Evolutionary conservation across 352 stramenopile genomes (phyloP).

Genomic region (Aphanomyces invadans): DNA sequence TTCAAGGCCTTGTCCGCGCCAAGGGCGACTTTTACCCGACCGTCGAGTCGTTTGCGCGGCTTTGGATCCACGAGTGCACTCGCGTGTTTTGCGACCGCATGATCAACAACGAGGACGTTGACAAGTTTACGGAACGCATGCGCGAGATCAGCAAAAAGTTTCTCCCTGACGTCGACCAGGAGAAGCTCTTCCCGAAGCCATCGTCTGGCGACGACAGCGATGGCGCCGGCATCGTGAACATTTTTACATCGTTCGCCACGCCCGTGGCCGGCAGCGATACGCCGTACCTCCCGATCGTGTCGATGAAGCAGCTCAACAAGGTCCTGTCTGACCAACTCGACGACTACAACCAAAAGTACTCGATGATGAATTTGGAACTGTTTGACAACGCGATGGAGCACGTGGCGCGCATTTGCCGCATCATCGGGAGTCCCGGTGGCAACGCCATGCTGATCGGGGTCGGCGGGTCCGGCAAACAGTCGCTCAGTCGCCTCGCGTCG

Average conservation of each 20-base stretch:
- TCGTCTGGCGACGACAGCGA: constrained; percentile 43
- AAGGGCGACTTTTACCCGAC: constrained; percentile 90
- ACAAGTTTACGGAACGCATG: constrained; percentile 89
- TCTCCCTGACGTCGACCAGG: constrained; percentile 79
- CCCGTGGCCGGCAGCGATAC: constrained; percentile 48
- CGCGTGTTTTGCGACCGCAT: constrained; percentile 96
- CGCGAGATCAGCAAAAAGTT: constrained; percentile 90
- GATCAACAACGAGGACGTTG: constrained; percentile 92
- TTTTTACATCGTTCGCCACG: constrained; percentile 94
- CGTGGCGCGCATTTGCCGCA: constrained; percentile 93
- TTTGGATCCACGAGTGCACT: constrained; percentile 96
- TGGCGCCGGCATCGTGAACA: constrained; percentile 55
- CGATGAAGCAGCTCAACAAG: constrained; percentile 82
- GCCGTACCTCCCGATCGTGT: constrained; percentile 62
- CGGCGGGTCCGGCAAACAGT: constrained; percentile 95
- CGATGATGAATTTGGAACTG: constrained; percentile 97
- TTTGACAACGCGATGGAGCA: constrained; percentile 98
- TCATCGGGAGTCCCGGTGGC: constrained; percentile 93
- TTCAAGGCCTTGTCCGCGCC: constrained; percentile 90
- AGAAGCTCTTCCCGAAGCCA: constrained; percentile 58
- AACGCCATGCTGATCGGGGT: constrained; percentile 98
- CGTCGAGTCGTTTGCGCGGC: constrained; percentile 70
- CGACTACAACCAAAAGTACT: constrained; percentile 95
- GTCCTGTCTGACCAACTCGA: constrained; percentile 92
- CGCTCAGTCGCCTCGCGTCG: constrained; percentile 90